phyloP scores from a whole-genome alignment of 2,329 filamentous ascomycete species.

The Cordyceps farinosa region DNA sequence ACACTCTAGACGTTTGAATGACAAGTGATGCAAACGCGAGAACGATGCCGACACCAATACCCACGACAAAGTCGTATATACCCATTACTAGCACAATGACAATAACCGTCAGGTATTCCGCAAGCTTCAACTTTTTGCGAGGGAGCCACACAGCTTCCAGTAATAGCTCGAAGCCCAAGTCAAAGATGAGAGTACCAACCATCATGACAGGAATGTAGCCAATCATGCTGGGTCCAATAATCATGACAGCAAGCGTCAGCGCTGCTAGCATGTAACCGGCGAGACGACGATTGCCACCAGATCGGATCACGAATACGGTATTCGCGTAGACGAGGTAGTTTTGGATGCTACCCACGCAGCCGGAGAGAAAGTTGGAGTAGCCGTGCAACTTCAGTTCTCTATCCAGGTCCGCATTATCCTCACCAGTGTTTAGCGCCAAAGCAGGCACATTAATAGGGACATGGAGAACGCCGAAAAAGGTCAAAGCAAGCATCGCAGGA shows the following conservation, averaged over 20 bases:
- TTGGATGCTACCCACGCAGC: conserved; percentile 80
- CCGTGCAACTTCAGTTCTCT: conserved; percentile 90
- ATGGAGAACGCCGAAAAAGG: conserved; percentile 95
- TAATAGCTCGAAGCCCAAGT: conserved; percentile 88
- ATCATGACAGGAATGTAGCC: conserved; percentile 97
- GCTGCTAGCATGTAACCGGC: conserved; percentile 81
- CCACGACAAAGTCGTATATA: conserved; percentile 91
- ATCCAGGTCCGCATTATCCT: conserved; percentile 89
- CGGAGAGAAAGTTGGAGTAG: conserved; percentile 87
- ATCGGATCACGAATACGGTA: conserved; percentile 92
- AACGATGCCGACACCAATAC: conserved; percentile 87
- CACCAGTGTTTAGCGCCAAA: conserved; percentile 81
- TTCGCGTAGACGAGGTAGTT: conserved; percentile 99
- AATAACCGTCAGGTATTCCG: conserved; percentile 87
- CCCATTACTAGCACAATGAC: conserved; percentile 95
- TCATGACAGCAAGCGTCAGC: conserved; percentile 76
- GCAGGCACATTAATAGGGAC: conserved; percentile 98
- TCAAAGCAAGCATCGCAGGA: conserved; percentile 93
- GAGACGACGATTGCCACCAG: conserved; percentile 80
- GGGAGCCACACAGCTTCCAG: conserved; percentile 86
- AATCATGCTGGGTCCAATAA: conserved; percentile 82
- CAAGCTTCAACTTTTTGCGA: conserved; percentile 77
- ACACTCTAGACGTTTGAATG: conserved; percentile 84
- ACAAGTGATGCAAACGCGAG: conserved; percentile 89
- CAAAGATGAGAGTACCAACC: conserved; percentile 90